Evolutionary conservation across 2,329 filamentous ascomycete genomes (phyloP), one percentile per base, ranked within the genome.

Genomic region (Byssothecium circinans): DNA sequence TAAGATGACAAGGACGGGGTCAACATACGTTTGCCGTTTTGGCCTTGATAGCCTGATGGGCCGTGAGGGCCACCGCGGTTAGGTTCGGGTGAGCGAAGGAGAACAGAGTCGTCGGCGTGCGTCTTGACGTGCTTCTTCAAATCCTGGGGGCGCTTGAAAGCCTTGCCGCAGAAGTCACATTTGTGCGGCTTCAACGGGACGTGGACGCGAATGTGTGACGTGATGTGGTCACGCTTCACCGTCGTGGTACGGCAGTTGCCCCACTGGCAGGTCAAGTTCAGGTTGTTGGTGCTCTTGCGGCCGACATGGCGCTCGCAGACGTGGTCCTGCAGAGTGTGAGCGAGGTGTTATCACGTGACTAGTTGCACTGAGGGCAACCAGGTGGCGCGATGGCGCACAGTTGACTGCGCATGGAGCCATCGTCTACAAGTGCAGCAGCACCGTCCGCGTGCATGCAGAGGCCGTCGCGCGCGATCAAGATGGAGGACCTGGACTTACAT

Each of bases 91-190:
- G 83, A 86, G 60, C 82, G 79, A 52, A 83, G 78, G 53, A 83
- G 78, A 33, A 95, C 89, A 34, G 91, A 95, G 74, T 96, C 92
- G 67, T 97, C 92, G 62, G 92, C 92, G 69, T 97, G 92, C 4
- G 92, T 97, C 85, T 97, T 99, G 74, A 97, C 91, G 72, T 99
- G 94, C 79, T 99, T 99, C 84, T 99, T 97, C 64, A 99, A 74
- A 78, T 99, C 94, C 77, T 99, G 94, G 2, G 94, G 94, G 27
- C 94, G 88, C 83, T 99, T 99, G 82, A 99, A 99, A 1, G 91
- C 91, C 79, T 99, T 99, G 69, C 90, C 90, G 69, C 94, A 99
- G 75, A 96, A 95, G 70, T 96, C 91, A 74, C 94, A 99, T 76
- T 96, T 97, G 79, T 99, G 94, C 59, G 94, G 94, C 81, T 99